Evolutionary conservation across 1,139 yeast species (phyloP).

Genomic region (Yamadazyma aaseri): DNA sequence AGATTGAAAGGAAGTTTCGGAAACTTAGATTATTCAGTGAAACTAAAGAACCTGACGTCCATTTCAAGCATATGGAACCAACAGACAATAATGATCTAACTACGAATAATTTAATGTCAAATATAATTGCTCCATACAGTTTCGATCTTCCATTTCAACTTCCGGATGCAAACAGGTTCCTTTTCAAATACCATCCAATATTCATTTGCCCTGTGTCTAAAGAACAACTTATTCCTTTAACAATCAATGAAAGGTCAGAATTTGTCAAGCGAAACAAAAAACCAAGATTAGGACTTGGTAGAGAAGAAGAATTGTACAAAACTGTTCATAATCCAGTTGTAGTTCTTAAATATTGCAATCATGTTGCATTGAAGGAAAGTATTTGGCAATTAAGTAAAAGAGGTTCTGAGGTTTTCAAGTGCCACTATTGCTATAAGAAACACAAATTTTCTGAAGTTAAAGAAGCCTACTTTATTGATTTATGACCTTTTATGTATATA

Average conservation of each 20-base stretch:
- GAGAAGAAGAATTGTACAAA: slow-evolving; percentile 10
- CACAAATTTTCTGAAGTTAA: slow-evolving; percentile 42
- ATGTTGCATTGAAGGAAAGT: slow-evolving; percentile 45
- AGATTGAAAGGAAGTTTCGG: slow-evolving; percentile 37
- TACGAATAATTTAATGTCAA: not conserved
- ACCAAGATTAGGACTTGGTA: slow-evolving; percentile 16
- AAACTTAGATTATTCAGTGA: slow-evolving; percentile 43
- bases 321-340: slow-evolving; percentile 38
- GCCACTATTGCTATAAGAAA: slow-evolving; percentile 50
- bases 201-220: slow-evolving; percentile 90
- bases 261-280: slow-evolving; percentile 20
- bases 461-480: slow-evolving; percentile 46
- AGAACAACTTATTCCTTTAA: slow-evolving; percentile 59
- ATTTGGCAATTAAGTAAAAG: slow-evolving; percentile 45
- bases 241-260: slow-evolving; percentile 18
- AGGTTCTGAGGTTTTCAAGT: slow-evolving; percentile 44
- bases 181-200: slow-evolving; percentile 70
- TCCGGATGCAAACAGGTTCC: slow-evolving; percentile 40
- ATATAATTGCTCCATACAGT: slow-evolving; percentile 21
- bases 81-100: not conserved
- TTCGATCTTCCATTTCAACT: slow-evolving; percentile 45
- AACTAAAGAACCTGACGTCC: slow-evolving; percentile 8
- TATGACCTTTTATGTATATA: too few relatives aligned
- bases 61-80: not conserved
- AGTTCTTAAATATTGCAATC: slow-evolving; percentile 43